phyloP scores from a whole-genome alignment of 2,329 filamentous ascomycete genomes.

The Sarocladiaceae sp. region DNA sequence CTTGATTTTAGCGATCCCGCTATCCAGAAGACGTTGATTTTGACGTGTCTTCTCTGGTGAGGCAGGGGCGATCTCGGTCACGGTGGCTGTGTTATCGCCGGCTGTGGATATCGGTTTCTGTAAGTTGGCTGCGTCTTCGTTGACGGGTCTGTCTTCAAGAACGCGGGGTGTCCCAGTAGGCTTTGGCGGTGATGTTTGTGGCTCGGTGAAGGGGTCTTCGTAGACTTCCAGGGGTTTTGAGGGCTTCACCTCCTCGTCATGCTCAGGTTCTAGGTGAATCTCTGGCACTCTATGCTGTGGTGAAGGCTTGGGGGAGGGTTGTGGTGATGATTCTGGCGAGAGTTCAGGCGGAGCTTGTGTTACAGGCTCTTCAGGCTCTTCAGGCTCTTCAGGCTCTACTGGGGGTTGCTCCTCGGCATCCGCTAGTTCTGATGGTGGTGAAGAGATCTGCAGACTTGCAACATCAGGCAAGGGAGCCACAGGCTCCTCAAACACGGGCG shows the following conservation, averaged over 20 bases:
- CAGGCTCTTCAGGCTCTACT: no score
- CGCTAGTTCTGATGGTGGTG: neutral
- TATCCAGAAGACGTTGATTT: conserved; percentile 59
- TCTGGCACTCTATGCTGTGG: conserved; percentile 12
- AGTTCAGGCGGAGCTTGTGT: conserved; percentile 7
- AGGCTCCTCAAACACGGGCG: conserved; percentile 9
- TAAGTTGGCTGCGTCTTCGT: conserved; percentile 41
- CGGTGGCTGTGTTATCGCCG: conserved; percentile 19
- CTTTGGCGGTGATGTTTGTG: conserved; percentile 36
- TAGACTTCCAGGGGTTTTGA: conserved; percentile 47
- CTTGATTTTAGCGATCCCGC: conserved; percentile 67
- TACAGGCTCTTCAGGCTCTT: neutral
- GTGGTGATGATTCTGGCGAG: conserved; percentile 8
- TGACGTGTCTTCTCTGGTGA: conserved; percentile 51
- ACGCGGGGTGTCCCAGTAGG: conserved; percentile 42
- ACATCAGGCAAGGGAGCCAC: conserved; percentile 12
- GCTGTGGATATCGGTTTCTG: conserved; percentile 13
- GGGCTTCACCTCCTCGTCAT: conserved; percentile 20
- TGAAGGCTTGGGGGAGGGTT: conserved; percentile 7
- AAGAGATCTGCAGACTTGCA: conserved; percentile 2
- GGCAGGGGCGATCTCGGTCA: conserved; percentile 11
- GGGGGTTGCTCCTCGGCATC: conserved; percentile 8
- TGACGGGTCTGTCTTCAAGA: conserved; percentile 54
- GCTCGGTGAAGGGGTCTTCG: conserved; percentile 53
- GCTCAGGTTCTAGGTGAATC: conserved; percentile 9